These are phyloP conservation scores for Alternaria sp. DNA, from an alignment of 2,329 filamentous ascomycete genomes.

Conservation along the genomic window DNA sequence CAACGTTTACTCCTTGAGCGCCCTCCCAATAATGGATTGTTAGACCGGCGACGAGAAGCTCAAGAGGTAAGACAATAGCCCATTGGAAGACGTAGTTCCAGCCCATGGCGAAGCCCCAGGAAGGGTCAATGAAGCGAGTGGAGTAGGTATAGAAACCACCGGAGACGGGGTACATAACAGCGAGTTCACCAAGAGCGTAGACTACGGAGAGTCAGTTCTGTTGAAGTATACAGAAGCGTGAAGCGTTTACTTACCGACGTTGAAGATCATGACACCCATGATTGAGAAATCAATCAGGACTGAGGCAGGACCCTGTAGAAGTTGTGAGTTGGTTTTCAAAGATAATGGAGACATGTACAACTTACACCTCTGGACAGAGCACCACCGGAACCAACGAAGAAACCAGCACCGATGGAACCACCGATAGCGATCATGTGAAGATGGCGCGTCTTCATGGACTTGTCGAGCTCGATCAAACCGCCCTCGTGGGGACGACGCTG, in stretches of 20 bases:
- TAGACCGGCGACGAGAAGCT: slow-evolving; percentile 50
- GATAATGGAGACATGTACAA: slow-evolving; percentile 4
- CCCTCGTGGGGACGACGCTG: slow-evolving; percentile 42
- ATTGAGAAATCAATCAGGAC: slow-evolving; percentile 53
- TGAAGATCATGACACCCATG: slow-evolving; percentile 53
- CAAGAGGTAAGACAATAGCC: slow-evolving; percentile 51
- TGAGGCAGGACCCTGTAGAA: slow-evolving; percentile 39
- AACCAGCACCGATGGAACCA: slow-evolving; percentile 69
- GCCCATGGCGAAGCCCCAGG: slow-evolving; percentile 53
- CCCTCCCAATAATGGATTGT: slow-evolving; percentile 51
- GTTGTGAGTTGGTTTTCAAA: slow-evolving; percentile 11
- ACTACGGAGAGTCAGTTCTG: slow-evolving; percentile 57
- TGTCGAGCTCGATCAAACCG: slow-evolving; percentile 42
- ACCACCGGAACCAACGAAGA: slow-evolving; percentile 68
- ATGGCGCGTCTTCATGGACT: slow-evolving; percentile 65
- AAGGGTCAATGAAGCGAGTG: slow-evolving; percentile 59
- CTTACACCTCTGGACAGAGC: slow-evolving; percentile 63
- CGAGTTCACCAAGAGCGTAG: slow-evolving; percentile 62
- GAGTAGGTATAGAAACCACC: slow-evolving; percentile 62
- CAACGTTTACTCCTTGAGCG: slow-evolving; percentile 26
- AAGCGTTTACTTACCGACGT: slow-evolving; percentile 43
- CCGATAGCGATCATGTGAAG: slow-evolving; percentile 71
- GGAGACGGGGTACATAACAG: slow-evolving; percentile 67
- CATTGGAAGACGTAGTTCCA: slow-evolving; percentile 52
- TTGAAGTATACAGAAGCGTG: background rate